phyloP scores from a whole-genome alignment of 768 basidiomycete genomes.

The Chlorophyllum brunneum region DNA sequence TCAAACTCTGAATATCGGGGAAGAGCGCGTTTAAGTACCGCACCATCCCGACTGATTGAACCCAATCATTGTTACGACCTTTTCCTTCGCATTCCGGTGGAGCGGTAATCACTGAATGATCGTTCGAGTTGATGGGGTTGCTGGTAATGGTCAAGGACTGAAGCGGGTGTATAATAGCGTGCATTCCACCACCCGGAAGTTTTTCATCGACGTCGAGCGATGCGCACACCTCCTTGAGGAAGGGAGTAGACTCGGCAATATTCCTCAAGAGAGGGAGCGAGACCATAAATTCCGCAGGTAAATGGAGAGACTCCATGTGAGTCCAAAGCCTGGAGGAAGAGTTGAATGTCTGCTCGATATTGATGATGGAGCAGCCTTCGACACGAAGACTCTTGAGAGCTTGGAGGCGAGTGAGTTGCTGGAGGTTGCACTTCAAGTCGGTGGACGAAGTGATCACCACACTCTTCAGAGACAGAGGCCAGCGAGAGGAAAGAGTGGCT shows the following conservation, averaged over 20 bases:
- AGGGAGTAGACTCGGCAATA: background rate
- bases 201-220: background rate
- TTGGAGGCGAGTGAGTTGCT: background rate
- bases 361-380: background rate
- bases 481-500: background rate
- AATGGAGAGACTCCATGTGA: background rate
- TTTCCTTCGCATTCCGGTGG: no score
- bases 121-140: no score
- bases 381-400: background rate
- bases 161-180: background rate
- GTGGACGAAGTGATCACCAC: background rate
- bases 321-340: background rate
- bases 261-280: background rate
- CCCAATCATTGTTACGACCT: background rate
- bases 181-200: background rate
- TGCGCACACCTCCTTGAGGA: background rate
- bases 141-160: background rate
- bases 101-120: no score
- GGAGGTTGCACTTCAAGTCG: background rate
- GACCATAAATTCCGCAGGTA: background rate
- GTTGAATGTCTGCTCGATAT: background rate
- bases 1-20: background rate
- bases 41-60: background rate
- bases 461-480: background rate
- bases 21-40: constrained; percentile 1